Base-by-base conservation (phyloP, 2,329 filamentous ascomycete genomes). In the Exophiala lecanii-corni region DNA sequence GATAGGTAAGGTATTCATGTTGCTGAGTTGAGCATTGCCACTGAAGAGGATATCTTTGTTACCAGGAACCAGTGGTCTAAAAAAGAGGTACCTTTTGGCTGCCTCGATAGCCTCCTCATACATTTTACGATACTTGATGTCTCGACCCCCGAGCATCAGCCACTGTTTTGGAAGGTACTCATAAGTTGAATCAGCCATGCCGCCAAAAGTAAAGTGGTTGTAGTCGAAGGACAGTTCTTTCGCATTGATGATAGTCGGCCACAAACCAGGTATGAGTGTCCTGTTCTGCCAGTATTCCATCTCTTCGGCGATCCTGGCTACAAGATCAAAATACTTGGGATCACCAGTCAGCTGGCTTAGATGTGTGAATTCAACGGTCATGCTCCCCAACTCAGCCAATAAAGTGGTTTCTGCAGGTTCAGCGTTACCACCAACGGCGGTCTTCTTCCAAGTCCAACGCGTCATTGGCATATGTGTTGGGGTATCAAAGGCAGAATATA, bases 11-110 rank as follows among this genome's bases (percentile, higher is more conserved):
- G 53, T 47, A 3, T 54, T 58, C 21, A 53, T 46, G 36, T 47
- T 55, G 32, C 61, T 59, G 1, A 66, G 62, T 12, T 62, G 64
- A 5, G 67, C 63, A 48, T 73, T 68, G 9, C 74, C 75, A 2
- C 76, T 70, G 41, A 78, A 66, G 6, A 92, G 72, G n/a, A 92
- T 76, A 47, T 91, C 78, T 39, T 76, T 76, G 40, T 77, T 70
- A 20, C 77, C 75, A 5, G 79, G 75, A 15, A 80, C 75, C 78
- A 92, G 84, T 1, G 89, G 88, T 4, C 83, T 76, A 65, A 79
- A 94, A 44, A 94, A 77, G 7, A 94, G 72, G 61, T 85, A 75
- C 51, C 87, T 74, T 53, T 84, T 84, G 25, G 83, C 78, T 0
- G 79, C 79, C 4, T 82, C 76, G 20, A 82, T 76, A 3, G 80